These are phyloP conservation scores for Phaffia australis DNA, from an alignment of 768 basidiomycete genomes.

Conservation along the genomic window DNA sequence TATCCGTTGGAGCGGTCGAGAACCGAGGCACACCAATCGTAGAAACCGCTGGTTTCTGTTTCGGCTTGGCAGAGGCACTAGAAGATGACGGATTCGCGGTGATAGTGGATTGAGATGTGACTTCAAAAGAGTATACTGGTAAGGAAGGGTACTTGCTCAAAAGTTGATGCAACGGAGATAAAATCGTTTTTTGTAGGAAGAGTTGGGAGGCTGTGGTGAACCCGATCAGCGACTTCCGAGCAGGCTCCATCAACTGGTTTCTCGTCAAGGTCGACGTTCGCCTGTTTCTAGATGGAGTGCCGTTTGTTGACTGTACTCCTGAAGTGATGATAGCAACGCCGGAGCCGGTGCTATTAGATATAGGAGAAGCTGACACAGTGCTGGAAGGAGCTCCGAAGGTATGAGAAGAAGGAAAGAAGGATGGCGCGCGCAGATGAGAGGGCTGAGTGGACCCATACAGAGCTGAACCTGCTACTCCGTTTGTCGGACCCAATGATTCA, in stretches of 20 bases:
- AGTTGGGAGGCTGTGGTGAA: slow-evolving; percentile 66
- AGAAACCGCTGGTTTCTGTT: slow-evolving; percentile 39
- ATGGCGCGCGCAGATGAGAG: slow-evolving; percentile 15
- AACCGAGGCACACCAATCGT: slow-evolving; percentile 60
- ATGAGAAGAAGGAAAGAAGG: slow-evolving; percentile 26
- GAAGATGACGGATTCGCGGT: slow-evolving; percentile 32
- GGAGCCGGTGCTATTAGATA: neutral
- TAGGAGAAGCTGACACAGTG: neutral
- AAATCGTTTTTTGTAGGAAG: slow-evolving; percentile 67
- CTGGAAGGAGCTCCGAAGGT: neutral
- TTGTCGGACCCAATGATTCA: slow-evolving; percentile 34
- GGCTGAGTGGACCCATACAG: neutral
- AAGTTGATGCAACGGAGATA: slow-evolving; percentile 66
- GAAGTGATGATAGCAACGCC: too few relatives aligned
- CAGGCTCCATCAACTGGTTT: slow-evolving; percentile 45
- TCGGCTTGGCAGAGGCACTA: slow-evolving; percentile 42
- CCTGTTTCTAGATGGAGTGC: neutral
- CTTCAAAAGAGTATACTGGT: slow-evolving; percentile 42
- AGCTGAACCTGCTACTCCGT: neutral
- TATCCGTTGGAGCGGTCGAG: slow-evolving; percentile 80
- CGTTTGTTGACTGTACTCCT: neutral
- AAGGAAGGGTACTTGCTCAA: slow-evolving; percentile 60
- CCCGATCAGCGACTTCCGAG: slow-evolving; percentile 48
- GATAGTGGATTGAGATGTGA: slow-evolving; percentile 45
- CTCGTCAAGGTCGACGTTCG: neutral